Base-by-base conservation (phyloP, 805 yeast genomes). In the Ogataea zsoltii region DNA sequence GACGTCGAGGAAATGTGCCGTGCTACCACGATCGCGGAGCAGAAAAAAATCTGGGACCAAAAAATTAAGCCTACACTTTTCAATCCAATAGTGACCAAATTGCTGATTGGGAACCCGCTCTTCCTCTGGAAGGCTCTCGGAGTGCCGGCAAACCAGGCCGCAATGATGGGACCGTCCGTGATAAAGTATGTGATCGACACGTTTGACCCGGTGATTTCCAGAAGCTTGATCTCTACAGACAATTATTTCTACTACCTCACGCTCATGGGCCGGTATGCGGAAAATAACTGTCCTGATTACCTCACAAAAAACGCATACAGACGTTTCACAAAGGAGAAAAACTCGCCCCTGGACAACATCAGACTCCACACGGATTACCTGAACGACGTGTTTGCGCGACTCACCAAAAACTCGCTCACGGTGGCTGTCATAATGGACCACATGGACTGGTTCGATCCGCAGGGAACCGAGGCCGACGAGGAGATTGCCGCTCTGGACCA, bases 111-210 rank as follows among this genome's bases (percentile, higher is more conserved):
- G n/a, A 88, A 87, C 63, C 91, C 92, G 16, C 63, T 86, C n/a
- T 87, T 87, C 62, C 71, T 88, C 46, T 87, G 96, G 96, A 86
- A 85, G 62, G 95, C 95, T 0, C 72, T 88, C 18, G 95, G 96
- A n/a, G 96, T 87, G 38, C 96, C 95, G 5, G 79, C 83, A 7
- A 87, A 88, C 60, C 96, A 87, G 68, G 90, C 94, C 5, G 71
- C 79, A 23, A 77, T 88, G 83, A 86, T 88, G 80, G 88, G 85
- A 18, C 70, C 77, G 14, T 82, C 90, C 0, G 82, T 85, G 34
- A 66, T 83, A 55, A 77, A 83, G 47, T 87, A 88, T 61, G 82
- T 88, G 37, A 71, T 81, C 42, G 89, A 88, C 60, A 87, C 96
- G 4, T 71, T 87, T 54, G 92, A 87, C 58, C 96, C 96, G 19